Evolutionary conservation across 441 rosid species (phyloP).

Genomic region (Cnidoscolus chayamansa): DNA sequence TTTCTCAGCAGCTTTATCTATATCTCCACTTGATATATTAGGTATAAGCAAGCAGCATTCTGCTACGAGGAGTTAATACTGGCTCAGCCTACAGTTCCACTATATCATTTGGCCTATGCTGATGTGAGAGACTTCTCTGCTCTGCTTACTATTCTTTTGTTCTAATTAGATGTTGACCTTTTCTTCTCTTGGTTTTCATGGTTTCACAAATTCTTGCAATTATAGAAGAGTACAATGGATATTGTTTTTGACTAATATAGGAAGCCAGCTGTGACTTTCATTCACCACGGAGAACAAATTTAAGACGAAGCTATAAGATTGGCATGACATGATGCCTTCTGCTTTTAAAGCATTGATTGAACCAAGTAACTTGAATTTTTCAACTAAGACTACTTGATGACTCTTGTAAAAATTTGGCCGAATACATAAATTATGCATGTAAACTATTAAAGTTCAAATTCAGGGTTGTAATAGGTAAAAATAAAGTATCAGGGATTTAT

Average conservation of each 20-base stretch:
- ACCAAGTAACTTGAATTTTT: no score
- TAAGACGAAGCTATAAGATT: no score
- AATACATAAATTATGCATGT: no score
- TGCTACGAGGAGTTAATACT: conserved; percentile 95
- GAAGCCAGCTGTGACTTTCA: not conserved
- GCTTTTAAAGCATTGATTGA: no score
- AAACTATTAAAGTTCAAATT: no score
- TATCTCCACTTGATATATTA: conserved; percentile 29
- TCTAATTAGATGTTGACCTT: not conserved
- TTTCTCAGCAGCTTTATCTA: conserved; percentile 3
- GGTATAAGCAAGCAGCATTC: conserved; percentile 98
- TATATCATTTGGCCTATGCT: conserved; percentile 84
- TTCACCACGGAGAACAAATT: not conserved
- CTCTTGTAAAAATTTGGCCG: no score
- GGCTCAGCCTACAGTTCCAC: conserved; percentile 72
- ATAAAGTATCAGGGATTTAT: no score
- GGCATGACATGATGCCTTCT: no score
- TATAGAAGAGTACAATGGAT: not conserved
- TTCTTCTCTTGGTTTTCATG: not conserved
- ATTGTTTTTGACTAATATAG: not conserved
- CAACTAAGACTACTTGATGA: no score
- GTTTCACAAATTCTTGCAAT: conserved; percentile 4
- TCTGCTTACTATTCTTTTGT: not conserved
- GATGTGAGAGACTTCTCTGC: conserved; percentile 52
- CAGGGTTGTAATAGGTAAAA: no score